Evolutionary conservation across 108 stramenopile genomes (phyloP), one percentile per base, ranked within the genome.

Genomic region (Licmophora abbreviata): DNA sequence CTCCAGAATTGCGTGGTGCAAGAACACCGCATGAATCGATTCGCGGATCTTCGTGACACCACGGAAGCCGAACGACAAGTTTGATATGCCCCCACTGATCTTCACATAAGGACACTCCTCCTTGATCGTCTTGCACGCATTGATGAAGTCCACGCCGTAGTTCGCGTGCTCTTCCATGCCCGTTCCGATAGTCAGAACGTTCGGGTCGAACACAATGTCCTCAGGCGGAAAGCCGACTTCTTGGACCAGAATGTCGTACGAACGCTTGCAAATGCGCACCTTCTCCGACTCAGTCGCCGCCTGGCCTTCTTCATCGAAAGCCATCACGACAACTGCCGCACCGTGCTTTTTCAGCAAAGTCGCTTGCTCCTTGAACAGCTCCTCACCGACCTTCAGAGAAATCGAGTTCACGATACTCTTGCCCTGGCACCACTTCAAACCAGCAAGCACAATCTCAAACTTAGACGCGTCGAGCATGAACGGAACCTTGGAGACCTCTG

Each of bases 391-490:
- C 86, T 99, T 97, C 71, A 97, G 76, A 10, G 91, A 94, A 34
- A 98, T 98, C 15, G 92, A 94, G 73, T 98, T 98, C 31, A 98
- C 87, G 58, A 98, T 98, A 34, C 77, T 74, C 81, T 97, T 96
- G 31, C 97, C 95, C 69, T 96, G 95, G 61, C 88, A 92, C 93
- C 93, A 94, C 87, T 98, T 95, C 64, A 96, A 61, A 2, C 81
- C 85, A 33, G 92, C 93, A 68, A 92, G 62, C 14, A 98, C 94
- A 58, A 98, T 97, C 46, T 95, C 93, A 67, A 98, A 98, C 89
- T 98, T 98, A 44, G 95, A 97, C 0, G 95, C 90, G 65, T 98
- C 97, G 54, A 98, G 60, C 97, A 98, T 97, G 77, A 98, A 95
- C 5, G 97, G 97, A 20, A 93, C 95, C 79, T 94, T 95, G 32